A percentile compares a stretch with the other conserved stretches of the same genome.
Evolutionary conservation across 2,329 filamentous ascomycete species (phyloP).

Genomic region (Pseudocercospora cruenta): DNA sequence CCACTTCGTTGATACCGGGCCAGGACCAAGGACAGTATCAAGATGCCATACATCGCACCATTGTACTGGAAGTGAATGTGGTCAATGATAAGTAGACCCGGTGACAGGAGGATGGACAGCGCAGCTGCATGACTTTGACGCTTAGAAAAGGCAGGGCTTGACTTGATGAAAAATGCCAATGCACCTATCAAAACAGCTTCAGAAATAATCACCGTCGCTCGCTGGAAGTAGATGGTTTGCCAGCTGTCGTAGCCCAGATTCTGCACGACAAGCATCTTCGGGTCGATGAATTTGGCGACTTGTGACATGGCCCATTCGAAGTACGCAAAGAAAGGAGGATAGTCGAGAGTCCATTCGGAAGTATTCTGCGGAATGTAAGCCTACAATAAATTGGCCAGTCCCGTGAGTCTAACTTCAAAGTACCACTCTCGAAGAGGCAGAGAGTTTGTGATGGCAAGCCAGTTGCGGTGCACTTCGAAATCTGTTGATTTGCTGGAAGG

Average conservation of each 20-base stretch:
- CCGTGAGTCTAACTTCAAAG: conserved; percentile 66
- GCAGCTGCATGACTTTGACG: conserved; percentile 82
- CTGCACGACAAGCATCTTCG: conserved; percentile 77
- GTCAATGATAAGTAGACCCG: conserved; percentile 93
- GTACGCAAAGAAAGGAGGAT: conserved; percentile 95
- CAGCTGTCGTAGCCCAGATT: conserved; percentile 87
- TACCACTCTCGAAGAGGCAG: conserved; percentile 91
- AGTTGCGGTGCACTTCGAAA: conserved; percentile 98
- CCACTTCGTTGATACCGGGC: conserved; percentile 72
- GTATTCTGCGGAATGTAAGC: conserved; percentile 63
- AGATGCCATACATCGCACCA: conserved; percentile 88
- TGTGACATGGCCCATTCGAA: conserved; percentile 94
- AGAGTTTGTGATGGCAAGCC: conserved; percentile 93
- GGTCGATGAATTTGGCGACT: conserved; percentile 74
- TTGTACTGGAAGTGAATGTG: conserved; percentile 99
- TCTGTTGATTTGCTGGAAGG: conserved; percentile 87
- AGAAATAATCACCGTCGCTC: conserved; percentile 80
- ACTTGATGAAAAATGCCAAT: conserved; percentile 76
- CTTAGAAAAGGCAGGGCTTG: conserved; percentile 66
- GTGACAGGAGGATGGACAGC: conserved; percentile 86
- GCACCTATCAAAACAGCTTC: conserved; percentile 85
- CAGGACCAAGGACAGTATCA: conserved; percentile 83
- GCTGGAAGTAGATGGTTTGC: conserved; percentile 92
- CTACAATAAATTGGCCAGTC: neutral
- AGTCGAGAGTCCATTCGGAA: conserved; percentile 99